These are phyloP conservation scores for Gastrodia elata DNA, from an alignment of 106 monocot species.

Conservation along the genomic window DNA sequence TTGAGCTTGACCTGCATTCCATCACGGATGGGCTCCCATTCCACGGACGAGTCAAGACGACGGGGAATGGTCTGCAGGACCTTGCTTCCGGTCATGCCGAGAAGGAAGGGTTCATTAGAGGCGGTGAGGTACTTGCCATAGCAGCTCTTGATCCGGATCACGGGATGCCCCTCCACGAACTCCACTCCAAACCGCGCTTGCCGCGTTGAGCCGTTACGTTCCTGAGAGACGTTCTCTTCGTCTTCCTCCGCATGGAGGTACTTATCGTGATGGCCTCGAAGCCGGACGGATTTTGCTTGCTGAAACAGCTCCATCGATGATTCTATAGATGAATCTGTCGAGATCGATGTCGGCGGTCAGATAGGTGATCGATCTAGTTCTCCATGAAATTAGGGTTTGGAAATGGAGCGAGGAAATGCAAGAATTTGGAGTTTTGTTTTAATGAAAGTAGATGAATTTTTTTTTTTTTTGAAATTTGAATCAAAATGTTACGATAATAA, in stretches of 20 bases:
- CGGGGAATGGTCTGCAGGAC: conserved; percentile 53
- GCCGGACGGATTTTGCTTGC: conserved; percentile 35
- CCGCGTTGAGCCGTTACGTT: conserved; percentile 18
- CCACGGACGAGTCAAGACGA: conserved; percentile 73
- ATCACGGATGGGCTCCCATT: conserved; percentile 86
- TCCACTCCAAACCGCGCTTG: conserved; percentile 35
- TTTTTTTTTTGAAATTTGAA: too few species aligned
- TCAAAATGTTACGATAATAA: too few species aligned
- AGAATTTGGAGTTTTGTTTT: not conserved
- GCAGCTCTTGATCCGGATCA: conserved; percentile 51
- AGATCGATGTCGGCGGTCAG: not conserved
- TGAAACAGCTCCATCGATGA: conserved; percentile 44
- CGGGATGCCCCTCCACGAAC: conserved; percentile 16
- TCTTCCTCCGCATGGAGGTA: conserved; percentile 53
- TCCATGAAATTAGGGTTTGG: not conserved
- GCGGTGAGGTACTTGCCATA: conserved; percentile 74
- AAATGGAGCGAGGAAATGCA: not conserved
- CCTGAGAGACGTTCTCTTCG: conserved; percentile 49
- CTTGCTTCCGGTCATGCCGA: conserved; percentile 77
- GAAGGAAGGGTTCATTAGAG: conserved; percentile 69
- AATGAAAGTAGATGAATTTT: too few species aligned
- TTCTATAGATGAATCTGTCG: not conserved
- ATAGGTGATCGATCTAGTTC: not conserved
- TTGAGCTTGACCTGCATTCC: conserved; percentile 29
- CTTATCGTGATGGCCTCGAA: conserved; percentile 55